Conservation (phyloP, 257 asterid species). For the Vinca minor region DNA sequence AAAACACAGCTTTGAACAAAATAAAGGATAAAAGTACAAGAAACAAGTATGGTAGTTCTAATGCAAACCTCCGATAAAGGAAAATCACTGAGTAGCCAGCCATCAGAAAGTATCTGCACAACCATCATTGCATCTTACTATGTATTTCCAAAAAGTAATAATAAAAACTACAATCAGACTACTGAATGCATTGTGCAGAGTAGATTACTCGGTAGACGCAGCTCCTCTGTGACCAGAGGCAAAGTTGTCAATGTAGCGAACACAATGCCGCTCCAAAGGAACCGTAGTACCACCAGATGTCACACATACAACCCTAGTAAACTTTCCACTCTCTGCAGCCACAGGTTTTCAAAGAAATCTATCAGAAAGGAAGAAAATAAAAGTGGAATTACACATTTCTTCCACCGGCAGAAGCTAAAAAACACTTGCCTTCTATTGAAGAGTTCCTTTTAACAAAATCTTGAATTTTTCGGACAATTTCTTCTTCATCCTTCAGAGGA, state of each 20-base stretch:
- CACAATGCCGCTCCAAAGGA: slow-evolving; percentile 88
- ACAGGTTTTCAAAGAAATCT: background rate
- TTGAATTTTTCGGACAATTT: slow-evolving; percentile 37
- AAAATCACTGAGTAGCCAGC: slow-evolving; percentile 86
- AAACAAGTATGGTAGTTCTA: slow-evolving; percentile 1
- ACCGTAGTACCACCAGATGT: slow-evolving; percentile 98
- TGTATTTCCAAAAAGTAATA: background rate
- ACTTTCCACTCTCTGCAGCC: slow-evolving; percentile 34
- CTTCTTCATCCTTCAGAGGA: slow-evolving; percentile 53
- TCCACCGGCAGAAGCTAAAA: background rate
- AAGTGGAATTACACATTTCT: background rate
- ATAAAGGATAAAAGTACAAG: slow-evolving; percentile 3
- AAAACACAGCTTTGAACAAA: background rate
- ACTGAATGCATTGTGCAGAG: slow-evolving; percentile 10
- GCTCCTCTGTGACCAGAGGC: slow-evolving; percentile 98
- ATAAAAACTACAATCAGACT: background rate
- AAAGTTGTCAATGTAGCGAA: slow-evolving; percentile 90
- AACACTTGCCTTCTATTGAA: slow-evolving; percentile 39
- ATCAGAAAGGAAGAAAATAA: background rate
- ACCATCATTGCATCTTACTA: slow-evolving; percentile 6
- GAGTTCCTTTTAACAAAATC: slow-evolving; percentile 37
- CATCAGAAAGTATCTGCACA: slow-evolving; percentile 70
- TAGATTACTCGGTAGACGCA: slow-evolving; percentile 80
- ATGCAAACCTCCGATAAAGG: slow-evolving; percentile 69
- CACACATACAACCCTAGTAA: slow-evolving; percentile 64